phyloP scores from a whole-genome alignment of 2,329 filamentous ascomycete species.

The Capronia americana region DNA sequence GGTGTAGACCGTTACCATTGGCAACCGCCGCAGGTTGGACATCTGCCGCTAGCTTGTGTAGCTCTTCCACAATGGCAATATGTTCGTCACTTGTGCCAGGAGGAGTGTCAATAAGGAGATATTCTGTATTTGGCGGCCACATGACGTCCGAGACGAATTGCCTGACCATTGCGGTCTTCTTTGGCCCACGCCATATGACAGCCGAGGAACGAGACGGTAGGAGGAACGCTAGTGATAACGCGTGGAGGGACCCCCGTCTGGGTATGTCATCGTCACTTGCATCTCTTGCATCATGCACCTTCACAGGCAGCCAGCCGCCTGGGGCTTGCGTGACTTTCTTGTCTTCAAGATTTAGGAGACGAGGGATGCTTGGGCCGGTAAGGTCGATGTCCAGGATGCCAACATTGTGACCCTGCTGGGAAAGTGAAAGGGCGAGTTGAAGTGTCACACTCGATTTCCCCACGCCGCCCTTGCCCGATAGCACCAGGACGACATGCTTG shows the following conservation, averaged over 20 bases:
- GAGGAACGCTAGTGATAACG: constrained; percentile 94
- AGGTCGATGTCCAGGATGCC: constrained; percentile 96
- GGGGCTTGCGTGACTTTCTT: constrained; percentile 90
- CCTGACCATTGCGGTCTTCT: constrained; percentile 98
- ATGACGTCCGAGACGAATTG: constrained; percentile 93
- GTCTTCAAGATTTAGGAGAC: constrained; percentile 87
- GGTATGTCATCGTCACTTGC: constrained; percentile 1
- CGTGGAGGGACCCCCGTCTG: constrained; percentile 55
- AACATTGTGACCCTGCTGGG: constrained; percentile 83
- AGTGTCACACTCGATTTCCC: constrained; percentile 98
- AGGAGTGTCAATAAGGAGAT: constrained; percentile 91
- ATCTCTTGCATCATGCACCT: constrained; percentile 69
- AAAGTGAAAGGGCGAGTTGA: constrained; percentile 88
- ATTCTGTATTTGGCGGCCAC: constrained; percentile 84
- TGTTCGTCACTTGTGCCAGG: constrained; percentile 97
- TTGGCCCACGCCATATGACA: constrained; percentile 96
- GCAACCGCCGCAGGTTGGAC: constrained; percentile 33
- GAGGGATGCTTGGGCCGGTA: constrained; percentile 93
- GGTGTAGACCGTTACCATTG: constrained; percentile 35
- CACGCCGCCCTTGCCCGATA: constrained; percentile 97
- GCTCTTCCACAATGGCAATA: constrained; percentile 88
- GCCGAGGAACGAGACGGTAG: constrained; percentile 83
- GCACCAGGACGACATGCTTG: constrained; percentile 57
- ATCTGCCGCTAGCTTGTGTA: constrained; percentile 60
- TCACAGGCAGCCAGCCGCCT: constrained; percentile 89